A percentile compares a stretch with the other conserved stretches of the same genome.
These are phyloP conservation scores for Exidia glandulosa DNA, from an alignment of 768 basidiomycete genomes.

Conservation along the genomic window DNA sequence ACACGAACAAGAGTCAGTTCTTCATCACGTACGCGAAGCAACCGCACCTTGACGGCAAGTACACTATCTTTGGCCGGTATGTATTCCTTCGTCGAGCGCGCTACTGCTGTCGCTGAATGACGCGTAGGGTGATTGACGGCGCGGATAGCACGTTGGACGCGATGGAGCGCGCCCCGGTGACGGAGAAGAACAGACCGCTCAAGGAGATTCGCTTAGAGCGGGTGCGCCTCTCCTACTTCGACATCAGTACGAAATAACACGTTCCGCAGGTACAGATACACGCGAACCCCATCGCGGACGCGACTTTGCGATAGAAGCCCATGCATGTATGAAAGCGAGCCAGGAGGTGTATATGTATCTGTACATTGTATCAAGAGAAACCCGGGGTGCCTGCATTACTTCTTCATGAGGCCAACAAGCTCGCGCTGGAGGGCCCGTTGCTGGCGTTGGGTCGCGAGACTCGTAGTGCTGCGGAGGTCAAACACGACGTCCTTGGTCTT, in stretches of 20 bases:
- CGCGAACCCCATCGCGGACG: constrained; percentile 90
- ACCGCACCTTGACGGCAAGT: constrained; percentile 86
- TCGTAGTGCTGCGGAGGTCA: constrained; percentile 80
- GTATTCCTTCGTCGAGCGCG: constrained; percentile 4
- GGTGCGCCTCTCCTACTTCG: constrained; percentile 34
- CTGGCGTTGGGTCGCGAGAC: constrained; percentile 71
- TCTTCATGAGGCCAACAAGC: constrained; percentile 73
- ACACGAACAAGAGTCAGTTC: constrained; percentile 85
- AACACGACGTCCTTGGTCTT: constrained; percentile 94
- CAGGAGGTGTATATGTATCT: no score
- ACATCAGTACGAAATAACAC: not conserved
- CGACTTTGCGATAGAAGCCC: constrained; percentile 30
- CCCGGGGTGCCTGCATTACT: not conserved
- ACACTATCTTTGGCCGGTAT: constrained; percentile 82
- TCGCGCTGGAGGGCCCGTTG: constrained; percentile 87
- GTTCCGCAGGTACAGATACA: constrained; percentile 66
- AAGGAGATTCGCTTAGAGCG: constrained; percentile 72
- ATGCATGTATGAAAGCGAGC: no score
- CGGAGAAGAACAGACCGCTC: constrained; percentile 78
- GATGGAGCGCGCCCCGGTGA: constrained; percentile 91
- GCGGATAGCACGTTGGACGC: constrained; percentile 85
- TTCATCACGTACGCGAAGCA: constrained; percentile 90
- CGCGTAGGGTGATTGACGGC: constrained; percentile 81
- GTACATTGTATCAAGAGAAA: not conserved
- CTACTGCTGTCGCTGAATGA: not conserved